Percentiles rank a stretch among this genome's conserved stretches.
These are phyloP conservation scores for Porphyra umbilicalis DNA, from an alignment of 31 red algal species.

Conservation along the genomic window DNA sequence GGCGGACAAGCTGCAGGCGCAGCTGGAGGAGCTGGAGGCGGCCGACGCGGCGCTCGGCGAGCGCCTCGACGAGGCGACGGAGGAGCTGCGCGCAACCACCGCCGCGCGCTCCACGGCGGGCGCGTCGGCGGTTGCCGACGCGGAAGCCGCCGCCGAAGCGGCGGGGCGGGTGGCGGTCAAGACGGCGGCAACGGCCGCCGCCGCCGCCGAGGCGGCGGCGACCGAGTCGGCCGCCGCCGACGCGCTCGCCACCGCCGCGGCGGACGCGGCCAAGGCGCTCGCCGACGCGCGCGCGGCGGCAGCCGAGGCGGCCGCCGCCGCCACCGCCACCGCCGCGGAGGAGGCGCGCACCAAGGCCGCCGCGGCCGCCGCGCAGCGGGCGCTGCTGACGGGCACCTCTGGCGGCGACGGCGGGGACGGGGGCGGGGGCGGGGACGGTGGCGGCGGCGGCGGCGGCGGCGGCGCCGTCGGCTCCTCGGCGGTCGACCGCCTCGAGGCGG, in stretches of 20 bases:
- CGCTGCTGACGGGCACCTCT: conserved; percentile 54
- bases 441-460: neutral
- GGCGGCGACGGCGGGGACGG: neutral
- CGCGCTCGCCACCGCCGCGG: neutral
- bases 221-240: neutral
- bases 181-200: neutral
- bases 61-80: neutral
- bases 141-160: neutral
- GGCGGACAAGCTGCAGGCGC: conserved; percentile 32
- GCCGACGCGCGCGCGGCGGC: neutral
- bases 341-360: conserved; percentile 16
- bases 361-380: conserved; percentile 42
- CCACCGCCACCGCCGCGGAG: conserved; percentile 15
- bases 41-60: conserved; percentile 35
- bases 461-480: conserved; percentile 16
- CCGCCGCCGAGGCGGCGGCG: neutral
- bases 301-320: neutral
- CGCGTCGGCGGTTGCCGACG: neutral
- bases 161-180: neutral
- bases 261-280: neutral
- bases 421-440: too few relatives aligned
- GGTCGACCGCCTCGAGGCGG: conserved; percentile 71
- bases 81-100: neutral
- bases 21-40: conserved; percentile 16
- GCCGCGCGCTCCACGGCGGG: neutral